Evolutionary conservation across 441 rosid species (phyloP).

Genomic region (Pelargonium myrrhifolium): DNA sequence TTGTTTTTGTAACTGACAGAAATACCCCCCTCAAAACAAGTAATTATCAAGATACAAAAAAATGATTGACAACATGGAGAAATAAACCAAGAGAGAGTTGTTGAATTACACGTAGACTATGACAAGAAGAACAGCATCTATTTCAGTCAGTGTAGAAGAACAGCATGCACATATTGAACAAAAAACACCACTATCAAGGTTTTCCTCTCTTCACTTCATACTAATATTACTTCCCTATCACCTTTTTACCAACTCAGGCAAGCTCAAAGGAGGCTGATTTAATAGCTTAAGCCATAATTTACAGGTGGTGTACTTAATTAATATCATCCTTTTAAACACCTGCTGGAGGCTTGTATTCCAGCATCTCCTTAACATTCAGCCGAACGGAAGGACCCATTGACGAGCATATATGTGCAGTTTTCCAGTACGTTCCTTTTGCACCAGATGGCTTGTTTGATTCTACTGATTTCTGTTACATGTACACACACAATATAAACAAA

Average conservation of each 20-base stretch:
- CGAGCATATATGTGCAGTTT: constrained; percentile 77
- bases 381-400: constrained; percentile 96
- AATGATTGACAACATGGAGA: too few relatives aligned
- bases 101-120: too few relatives aligned
- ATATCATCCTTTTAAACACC: constrained; percentile 17
- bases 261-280: constrained; percentile 15
- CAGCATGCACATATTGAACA: neutral
- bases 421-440: constrained; percentile 97
- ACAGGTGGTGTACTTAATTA: constrained; percentile 28
- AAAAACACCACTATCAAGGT: constrained; percentile 1
- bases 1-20: too few relatives aligned
- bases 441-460: constrained; percentile 95
- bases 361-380: constrained; percentile 80
- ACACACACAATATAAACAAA: neutral
- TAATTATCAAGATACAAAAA: too few relatives aligned
- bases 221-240: neutral
- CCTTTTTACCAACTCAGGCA: constrained; percentile 12
- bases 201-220: constrained; percentile 3
- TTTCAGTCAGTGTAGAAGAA: neutral
- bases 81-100: too few relatives aligned
- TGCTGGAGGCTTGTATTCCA: constrained; percentile 61
- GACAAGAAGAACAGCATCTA: too few relatives aligned
- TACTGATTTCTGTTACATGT: constrained; percentile 63
- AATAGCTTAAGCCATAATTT: constrained; percentile 25
- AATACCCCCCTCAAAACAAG: too few relatives aligned